Conservation (phyloP, 169 alveolate species). For the Plasmodium vivax region DNA sequence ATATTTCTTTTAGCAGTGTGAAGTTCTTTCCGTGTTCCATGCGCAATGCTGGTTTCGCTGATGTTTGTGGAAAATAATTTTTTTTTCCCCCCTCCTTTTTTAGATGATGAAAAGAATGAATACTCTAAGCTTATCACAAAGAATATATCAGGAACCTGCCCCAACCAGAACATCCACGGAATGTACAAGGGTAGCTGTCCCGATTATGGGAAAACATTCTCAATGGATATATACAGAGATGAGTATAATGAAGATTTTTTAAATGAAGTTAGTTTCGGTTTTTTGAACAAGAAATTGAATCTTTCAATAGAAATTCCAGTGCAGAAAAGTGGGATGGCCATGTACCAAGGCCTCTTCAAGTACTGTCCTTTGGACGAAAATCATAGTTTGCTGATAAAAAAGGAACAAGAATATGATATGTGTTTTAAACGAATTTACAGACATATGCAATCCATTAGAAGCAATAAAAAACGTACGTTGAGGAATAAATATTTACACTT, state of each 20-base stretch:
- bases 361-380: conserved; percentile 58
- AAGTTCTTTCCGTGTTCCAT: neutral
- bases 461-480: neutral
- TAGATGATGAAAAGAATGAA: conserved; percentile 7
- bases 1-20: neutral
- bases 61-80: neutral
- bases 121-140: neutral
- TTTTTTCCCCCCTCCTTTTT: neutral
- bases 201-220: conserved; percentile 59
- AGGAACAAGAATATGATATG: conserved; percentile 62
- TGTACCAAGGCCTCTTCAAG: conserved; percentile 52
- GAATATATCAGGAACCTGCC: conserved; percentile 8
- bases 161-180: conserved; percentile 6
- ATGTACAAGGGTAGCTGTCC: conserved; percentile 47
- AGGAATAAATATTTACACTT: conserved; percentile 14
- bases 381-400: conserved; percentile 19
- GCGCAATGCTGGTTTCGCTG: neutral
- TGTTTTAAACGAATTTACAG: conserved; percentile 23
- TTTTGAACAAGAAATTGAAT: conserved; percentile 22
- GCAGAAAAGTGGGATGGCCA: conserved; percentile 43
- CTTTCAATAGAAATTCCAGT: conserved; percentile 35
- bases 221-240: conserved; percentile 16
- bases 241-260: conserved; percentile 57
- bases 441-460: neutral
- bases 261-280: conserved; percentile 52